Percentiles rank a stretch among this genome's conserved stretches.
These are phyloP conservation scores for Chlamydomonas reinhardtii DNA, from an alignment of 163 green algal species.

Conservation along the genomic window DNA sequence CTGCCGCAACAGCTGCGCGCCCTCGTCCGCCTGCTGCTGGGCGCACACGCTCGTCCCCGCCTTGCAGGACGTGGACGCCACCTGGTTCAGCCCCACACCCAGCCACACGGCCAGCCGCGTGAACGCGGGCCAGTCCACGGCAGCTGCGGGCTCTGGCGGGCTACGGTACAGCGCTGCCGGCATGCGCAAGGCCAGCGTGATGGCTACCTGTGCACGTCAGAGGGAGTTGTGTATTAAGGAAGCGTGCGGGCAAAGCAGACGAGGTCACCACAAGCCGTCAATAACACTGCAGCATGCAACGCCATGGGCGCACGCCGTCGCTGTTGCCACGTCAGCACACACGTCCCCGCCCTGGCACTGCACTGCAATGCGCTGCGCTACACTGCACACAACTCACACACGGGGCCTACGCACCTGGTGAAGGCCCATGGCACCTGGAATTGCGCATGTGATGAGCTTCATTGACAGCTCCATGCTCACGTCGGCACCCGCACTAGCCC, in stretches of 20 bases:
- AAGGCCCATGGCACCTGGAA: constrained; percentile 13
- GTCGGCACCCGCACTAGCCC: background rate
- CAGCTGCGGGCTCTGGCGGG: background rate
- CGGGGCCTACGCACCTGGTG: background rate
- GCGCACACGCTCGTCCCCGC: background rate
- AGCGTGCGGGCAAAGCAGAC: no score
- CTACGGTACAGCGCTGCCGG: background rate
- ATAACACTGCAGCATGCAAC: no score
- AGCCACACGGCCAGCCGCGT: constrained; percentile 8
- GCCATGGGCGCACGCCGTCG: no score
- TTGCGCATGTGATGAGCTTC: background rate
- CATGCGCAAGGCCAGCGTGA: background rate
- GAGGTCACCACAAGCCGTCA: no score
- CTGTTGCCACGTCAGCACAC: no score
- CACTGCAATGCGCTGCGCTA: no score
- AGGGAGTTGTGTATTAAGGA: no score
- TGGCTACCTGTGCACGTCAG: background rate
- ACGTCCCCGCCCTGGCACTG: no score
- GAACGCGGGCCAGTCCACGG: background rate
- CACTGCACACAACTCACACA: no score
- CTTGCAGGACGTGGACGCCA: background rate
- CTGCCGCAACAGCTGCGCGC: constrained; percentile 7
- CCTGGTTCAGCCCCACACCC: constrained; percentile 27
- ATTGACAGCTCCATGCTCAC: background rate
- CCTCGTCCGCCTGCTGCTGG: background rate